Evolutionary conservation across 75 land plant species (phyloP), one percentile per base, ranked within the genome.

Genomic region (Cupressus sempervirens): DNA sequence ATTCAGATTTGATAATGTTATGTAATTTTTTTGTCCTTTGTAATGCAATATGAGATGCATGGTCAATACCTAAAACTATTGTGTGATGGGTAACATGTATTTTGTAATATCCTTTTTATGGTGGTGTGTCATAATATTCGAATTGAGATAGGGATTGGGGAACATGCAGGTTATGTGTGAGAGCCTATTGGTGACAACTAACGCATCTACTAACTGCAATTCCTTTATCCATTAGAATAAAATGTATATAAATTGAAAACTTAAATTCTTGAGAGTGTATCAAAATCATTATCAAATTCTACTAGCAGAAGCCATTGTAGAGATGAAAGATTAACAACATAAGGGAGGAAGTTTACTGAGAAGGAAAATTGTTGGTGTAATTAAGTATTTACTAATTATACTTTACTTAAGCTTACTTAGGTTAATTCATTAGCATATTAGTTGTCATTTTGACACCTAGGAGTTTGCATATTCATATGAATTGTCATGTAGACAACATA

Each of bases 221-320:
- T 96, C 83, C 86, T 96, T 65, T 94, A 96, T 83, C 96, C 96
- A 46, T 91, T 93, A 20, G 91, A 91, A 86, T 92, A 88, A 67
- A 94, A 94, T 62, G 89, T 88, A 87, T 94, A 92, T 74, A 88
- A 91, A 77, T 81, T 96, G 77, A 83, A 93, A 36, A 92, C 95
- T 16, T 96, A 94, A 73, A 75, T 96, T 86, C 90, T 93, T 40
- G 93, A 93, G 76, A 89, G 84, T 88, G 86, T 94, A 18, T 88
- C 98, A 50, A 88, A 83, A 45, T 65, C 86, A 14, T 81, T 91
- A 4, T 79, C 26, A 12, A 23, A 30, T 79, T 79, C 50, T 40
- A 79, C 30, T 16, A 38, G 77, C 43, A 76, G 84, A 58, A 23
- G 84, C 81, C 84, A 65, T 83, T 41, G 72, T 10, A 83, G 29